Percentiles rank a stretch among this genome's conserved stretches.
Evolutionary conservation across 208 protist genomes (phyloP).

Genomic region (Wallacemonas sp.): DNA sequence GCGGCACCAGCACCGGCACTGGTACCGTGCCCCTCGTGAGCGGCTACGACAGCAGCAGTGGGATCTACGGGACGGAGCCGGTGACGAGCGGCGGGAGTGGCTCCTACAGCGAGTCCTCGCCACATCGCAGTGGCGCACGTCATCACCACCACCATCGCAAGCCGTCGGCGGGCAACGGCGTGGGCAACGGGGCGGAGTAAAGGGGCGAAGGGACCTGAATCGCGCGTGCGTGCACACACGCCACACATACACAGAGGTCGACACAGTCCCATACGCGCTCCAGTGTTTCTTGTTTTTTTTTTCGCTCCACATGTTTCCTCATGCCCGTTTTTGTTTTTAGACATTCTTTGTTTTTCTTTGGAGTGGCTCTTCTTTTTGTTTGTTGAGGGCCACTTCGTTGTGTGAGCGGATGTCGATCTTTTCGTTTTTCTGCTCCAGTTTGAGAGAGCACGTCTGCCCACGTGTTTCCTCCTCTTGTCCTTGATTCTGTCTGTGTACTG

Average conservation of each 20-base stretch:
- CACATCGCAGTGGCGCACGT: background rate
- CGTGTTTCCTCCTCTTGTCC: too few relatives aligned
- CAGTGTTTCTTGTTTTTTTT: too few relatives aligned
- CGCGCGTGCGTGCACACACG: too few relatives aligned
- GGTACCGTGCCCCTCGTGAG: background rate
- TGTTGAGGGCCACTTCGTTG: too few relatives aligned
- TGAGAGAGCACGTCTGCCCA: too few relatives aligned
- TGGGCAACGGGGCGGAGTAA: background rate
- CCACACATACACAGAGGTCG: too few relatives aligned
- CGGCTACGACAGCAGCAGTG: background rate
- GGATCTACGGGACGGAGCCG: background rate
- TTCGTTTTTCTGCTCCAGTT: constrained; percentile 27
- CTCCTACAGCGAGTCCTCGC: constrained; percentile 2
- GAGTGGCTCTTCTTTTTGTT: too few relatives aligned
- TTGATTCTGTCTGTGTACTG: constrained; percentile 2
- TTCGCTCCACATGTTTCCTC: too few relatives aligned
- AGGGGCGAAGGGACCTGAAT: too few relatives aligned
- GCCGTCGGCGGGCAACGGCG: background rate
- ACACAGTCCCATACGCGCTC: too few relatives aligned
- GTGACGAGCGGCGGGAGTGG: background rate
- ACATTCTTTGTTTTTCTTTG: too few relatives aligned
- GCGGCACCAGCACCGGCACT: background rate
- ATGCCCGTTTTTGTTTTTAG: too few relatives aligned
- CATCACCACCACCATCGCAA: constrained; percentile 6
- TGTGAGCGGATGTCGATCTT: background rate